These are phyloP conservation scores for Tuctoria greenei DNA, from an alignment of 176 grass and related monocot species.

Conservation along the genomic window DNA sequence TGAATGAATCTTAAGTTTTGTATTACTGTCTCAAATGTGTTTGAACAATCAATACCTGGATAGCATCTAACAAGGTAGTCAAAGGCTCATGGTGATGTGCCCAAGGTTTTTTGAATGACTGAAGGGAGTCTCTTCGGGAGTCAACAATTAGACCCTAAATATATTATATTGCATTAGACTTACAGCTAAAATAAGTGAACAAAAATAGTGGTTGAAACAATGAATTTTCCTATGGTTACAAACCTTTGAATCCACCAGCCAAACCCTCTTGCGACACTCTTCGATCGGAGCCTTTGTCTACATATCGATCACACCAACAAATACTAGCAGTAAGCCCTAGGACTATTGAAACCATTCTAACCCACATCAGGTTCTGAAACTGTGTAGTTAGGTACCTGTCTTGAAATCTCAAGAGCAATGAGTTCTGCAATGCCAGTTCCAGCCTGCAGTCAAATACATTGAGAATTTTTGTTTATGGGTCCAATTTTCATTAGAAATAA, in stretches of 20 bases:
- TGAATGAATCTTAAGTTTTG: not conserved
- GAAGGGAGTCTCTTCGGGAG: constrained; percentile 70
- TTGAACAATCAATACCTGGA: constrained; percentile 59
- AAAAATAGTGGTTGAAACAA: constrained; percentile 26
- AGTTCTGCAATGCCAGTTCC: constrained; percentile 99
- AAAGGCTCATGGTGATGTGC: constrained; percentile 88
- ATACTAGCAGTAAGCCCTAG: constrained; percentile 10
- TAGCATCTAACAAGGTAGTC: constrained; percentile 67
- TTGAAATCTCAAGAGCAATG: constrained; percentile 95
- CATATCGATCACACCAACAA: constrained; percentile 37
- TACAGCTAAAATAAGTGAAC: constrained; percentile 22
- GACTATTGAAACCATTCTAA: not conserved
- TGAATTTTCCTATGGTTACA: constrained; percentile 7
- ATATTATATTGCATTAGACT: constrained; percentile 31
- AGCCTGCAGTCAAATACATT: constrained; percentile 62
- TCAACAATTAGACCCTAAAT: constrained; percentile 86
- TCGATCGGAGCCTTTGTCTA: constrained; percentile 87
- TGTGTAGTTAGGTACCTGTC: constrained; percentile 58
- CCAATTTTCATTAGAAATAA: constrained; percentile 21
- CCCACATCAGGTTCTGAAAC: constrained; percentile 7
- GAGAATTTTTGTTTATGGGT: not conserved
- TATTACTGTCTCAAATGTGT: constrained; percentile 15
- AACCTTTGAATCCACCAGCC: constrained; percentile 95
- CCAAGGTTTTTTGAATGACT: constrained; percentile 91
- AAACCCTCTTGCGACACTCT: constrained; percentile 92